phyloP scores from a whole-genome alignment of 2,329 filamentous ascomycete species.

The Alternaria sp. region DNA sequence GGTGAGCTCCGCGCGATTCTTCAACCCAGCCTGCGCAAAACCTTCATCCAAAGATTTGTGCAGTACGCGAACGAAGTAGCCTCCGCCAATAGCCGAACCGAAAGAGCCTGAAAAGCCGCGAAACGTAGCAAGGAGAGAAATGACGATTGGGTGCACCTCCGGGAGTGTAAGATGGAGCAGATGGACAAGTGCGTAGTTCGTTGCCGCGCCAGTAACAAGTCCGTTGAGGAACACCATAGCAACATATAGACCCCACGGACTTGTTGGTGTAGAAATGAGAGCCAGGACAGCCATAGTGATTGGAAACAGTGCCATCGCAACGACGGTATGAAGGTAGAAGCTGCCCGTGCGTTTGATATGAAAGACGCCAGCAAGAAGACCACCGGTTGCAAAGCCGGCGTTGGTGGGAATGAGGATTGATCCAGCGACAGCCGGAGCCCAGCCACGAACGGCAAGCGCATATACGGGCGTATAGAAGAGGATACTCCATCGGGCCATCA shows the following conservation, averaged over 20 bases:
- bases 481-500: slow-evolving; percentile 81
- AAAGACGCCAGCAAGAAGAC: slow-evolving; percentile 73
- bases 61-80: slow-evolving; percentile 72
- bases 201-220: slow-evolving; percentile 70
- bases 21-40: slow-evolving; percentile 58
- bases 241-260: slow-evolving; percentile 63
- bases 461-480: slow-evolving; percentile 84
- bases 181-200: slow-evolving; percentile 85
- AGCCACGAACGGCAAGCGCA: slow-evolving; percentile 75
- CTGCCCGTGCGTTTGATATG: slow-evolving; percentile 76
- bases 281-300: slow-evolving; percentile 65
- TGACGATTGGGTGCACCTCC: slow-evolving; percentile 75
- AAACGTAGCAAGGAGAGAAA: slow-evolving; percentile 78
- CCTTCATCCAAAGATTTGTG: slow-evolving; percentile 61
- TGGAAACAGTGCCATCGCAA: slow-evolving; percentile 68
- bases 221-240: slow-evolving; percentile 72
- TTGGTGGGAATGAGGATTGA: slow-evolving; percentile 83
- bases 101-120: slow-evolving; percentile 83
- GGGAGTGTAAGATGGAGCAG: slow-evolving; percentile 73
- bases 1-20: slow-evolving; percentile 55
- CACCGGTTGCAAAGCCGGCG: slow-evolving; percentile 76
- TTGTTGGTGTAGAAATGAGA: slow-evolving; percentile 60
- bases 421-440: slow-evolving; percentile 73
- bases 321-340: slow-evolving; percentile 71
- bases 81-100: slow-evolving; percentile 79